Evolutionary conservation across 805 yeast species (phyloP).

Genomic region (Candida krabiensis): DNA sequence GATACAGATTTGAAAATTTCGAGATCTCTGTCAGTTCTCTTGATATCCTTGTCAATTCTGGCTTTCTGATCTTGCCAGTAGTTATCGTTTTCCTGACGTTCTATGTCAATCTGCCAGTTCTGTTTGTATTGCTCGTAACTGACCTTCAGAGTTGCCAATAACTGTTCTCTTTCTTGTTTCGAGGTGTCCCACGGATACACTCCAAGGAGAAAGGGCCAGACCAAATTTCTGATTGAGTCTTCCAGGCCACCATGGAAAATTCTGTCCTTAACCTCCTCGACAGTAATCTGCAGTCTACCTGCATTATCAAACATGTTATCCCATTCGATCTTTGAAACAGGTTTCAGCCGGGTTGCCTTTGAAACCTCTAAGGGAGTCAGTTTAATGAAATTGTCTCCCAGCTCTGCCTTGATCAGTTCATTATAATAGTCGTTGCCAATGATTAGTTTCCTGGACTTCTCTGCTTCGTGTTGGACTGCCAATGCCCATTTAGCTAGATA

Average conservation of each 20-base stretch:
- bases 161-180: constrained; percentile 59
- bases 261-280: constrained; percentile 73
- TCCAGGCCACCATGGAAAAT: constrained; percentile 89
- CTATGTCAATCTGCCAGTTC: constrained; percentile 68
- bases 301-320: constrained; percentile 72
- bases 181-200: constrained; percentile 91
- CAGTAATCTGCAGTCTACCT: constrained; percentile 75
- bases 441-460: constrained; percentile 50
- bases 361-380: constrained; percentile 60
- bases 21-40: constrained; percentile 82
- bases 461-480: constrained; percentile 90
- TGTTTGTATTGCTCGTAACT: constrained; percentile 54
- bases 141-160: constrained; percentile 54
- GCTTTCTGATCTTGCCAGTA: constrained; percentile 89
- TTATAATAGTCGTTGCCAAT: constrained; percentile 60
- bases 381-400: constrained; percentile 53
- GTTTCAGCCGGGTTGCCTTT: constrained; percentile 63
- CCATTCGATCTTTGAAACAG: constrained; percentile 78
- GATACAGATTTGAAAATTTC: constrained; percentile 50
- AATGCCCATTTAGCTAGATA: constrained; percentile 97
- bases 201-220: constrained; percentile 83
- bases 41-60: constrained; percentile 91
- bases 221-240: constrained; percentile 60
- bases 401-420: constrained; percentile 54
- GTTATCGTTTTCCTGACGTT: constrained; percentile 50